A percentile compares a stretch with the other conserved stretches of the same genome.
phyloP scores from a whole-genome alignment of 129 eudicot genomes.

The Ambrosia artemisiifolia region DNA sequence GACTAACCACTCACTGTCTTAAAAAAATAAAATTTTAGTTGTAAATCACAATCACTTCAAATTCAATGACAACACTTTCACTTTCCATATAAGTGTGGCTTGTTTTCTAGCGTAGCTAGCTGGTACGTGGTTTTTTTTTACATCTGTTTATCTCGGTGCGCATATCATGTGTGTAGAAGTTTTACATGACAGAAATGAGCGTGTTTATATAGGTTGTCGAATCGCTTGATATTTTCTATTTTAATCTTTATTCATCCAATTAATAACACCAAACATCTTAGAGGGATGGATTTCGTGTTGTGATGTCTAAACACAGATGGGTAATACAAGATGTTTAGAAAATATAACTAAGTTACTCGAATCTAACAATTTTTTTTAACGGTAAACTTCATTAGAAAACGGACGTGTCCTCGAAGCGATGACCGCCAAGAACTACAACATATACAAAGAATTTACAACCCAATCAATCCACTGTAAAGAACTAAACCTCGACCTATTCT shows the following conservation, averaged over 20 bases:
- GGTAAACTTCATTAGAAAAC: too few relatives aligned
- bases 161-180: not conserved
- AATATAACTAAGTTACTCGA: too few relatives aligned
- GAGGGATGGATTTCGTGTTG: too few relatives aligned
- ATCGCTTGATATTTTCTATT: not conserved
- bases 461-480: too few relatives aligned
- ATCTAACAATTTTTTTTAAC: too few relatives aligned
- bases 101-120: not conserved
- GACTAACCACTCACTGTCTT: not conserved
- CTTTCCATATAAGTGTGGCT: not conserved
- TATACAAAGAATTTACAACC: too few relatives aligned
- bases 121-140: not conserved
- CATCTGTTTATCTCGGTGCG: not conserved
- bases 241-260: not conserved
- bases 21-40: not conserved
- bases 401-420: too few relatives aligned
- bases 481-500: too few relatives aligned
- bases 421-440: too few relatives aligned
- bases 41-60: not conserved
- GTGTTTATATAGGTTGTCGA: not conserved
- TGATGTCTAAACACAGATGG: too few relatives aligned
- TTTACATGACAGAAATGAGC: not conserved
- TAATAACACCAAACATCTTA: not conserved
- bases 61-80: not conserved
- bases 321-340: too few relatives aligned